Evolutionary conservation across 139 green algal genomes (phyloP).

Genomic region (Chlamydomonas eustigma): DNA sequence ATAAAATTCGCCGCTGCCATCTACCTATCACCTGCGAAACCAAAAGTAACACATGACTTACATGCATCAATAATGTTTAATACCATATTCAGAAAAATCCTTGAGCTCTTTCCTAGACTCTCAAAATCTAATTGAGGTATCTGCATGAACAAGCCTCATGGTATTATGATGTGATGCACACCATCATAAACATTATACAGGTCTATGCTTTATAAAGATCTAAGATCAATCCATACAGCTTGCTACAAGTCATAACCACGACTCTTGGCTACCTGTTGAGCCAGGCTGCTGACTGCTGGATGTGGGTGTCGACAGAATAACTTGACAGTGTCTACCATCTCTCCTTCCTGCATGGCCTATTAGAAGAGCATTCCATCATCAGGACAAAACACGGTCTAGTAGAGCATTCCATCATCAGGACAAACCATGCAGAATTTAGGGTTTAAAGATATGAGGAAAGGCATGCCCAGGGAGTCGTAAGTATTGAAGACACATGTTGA

Average conservation of each 20-base stretch:
- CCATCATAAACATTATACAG: no score
- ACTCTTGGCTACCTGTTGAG: slow-evolving; percentile 8
- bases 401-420: not conserved
- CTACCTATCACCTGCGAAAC: slow-evolving; percentile 12
- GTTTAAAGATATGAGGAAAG: no score
- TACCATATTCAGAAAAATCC: not conserved
- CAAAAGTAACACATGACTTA: not conserved
- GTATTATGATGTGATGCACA: not conserved
- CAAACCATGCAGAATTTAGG: not conserved
- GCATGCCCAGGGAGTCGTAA: no score
- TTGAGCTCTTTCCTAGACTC: not conserved
- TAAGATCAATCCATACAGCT: no score
- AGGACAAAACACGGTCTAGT: not conserved
- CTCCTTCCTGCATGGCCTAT: slow-evolving; percentile 9
- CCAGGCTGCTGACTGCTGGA: slow-evolving; percentile 19
- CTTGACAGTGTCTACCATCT: slow-evolving; percentile 20
- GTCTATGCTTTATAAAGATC: no score
- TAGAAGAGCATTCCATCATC: not conserved
- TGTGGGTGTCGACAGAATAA: slow-evolving; percentile 24
- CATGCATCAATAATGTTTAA: not conserved
- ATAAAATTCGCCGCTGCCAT: slow-evolving; percentile 11
- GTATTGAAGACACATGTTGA: not conserved
- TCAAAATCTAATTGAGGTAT: no score
- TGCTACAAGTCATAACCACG: no score
- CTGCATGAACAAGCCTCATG: not conserved